Evolutionary conservation across 495 filamentous ascomycete genomes (phyloP).

Genomic region (Cairneyella variabilis): DNA sequence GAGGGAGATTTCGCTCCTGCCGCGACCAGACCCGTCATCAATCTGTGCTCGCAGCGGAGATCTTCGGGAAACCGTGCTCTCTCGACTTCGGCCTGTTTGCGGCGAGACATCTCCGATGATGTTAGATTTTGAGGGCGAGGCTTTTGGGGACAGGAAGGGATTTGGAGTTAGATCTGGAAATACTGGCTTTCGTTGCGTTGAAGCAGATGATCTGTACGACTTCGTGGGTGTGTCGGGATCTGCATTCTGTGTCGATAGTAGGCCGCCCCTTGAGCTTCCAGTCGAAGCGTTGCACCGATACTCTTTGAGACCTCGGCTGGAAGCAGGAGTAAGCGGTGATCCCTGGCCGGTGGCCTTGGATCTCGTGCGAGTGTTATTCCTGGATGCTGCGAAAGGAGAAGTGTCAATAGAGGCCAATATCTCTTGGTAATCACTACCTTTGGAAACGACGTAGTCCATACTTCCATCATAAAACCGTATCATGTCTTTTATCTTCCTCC

Average conservation of each 20-base stretch:
- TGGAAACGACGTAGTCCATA: slow-evolving; percentile 6
- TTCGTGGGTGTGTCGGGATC: not conserved
- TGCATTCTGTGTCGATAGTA: not conserved
- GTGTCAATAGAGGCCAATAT: not conserved
- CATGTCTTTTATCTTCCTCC: slow-evolving; percentile 9
- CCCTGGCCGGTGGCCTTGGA: not conserved
- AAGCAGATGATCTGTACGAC: not conserved
- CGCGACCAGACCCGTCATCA: not conserved
- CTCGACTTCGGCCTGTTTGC: not conserved
- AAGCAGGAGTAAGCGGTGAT: not conserved
- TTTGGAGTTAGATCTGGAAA: not conserved
- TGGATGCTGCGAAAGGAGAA: not conserved
- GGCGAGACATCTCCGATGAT: not conserved
- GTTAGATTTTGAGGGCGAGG: not conserved
- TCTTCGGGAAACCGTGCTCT: not conserved
- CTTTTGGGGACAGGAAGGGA: not conserved
- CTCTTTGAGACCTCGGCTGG: not conserved
- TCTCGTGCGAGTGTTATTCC: not conserved
- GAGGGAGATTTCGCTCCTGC: not conserved
- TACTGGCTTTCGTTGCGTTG: not conserved
- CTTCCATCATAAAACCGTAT: slow-evolving; percentile 18
- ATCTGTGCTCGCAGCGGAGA: not conserved
- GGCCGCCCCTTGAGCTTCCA: not conserved
- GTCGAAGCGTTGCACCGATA: not conserved
- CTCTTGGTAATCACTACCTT: not conserved